phyloP scores from a whole-genome alignment of 345 rosid species.

The Gossypium sturtianum region DNA sequence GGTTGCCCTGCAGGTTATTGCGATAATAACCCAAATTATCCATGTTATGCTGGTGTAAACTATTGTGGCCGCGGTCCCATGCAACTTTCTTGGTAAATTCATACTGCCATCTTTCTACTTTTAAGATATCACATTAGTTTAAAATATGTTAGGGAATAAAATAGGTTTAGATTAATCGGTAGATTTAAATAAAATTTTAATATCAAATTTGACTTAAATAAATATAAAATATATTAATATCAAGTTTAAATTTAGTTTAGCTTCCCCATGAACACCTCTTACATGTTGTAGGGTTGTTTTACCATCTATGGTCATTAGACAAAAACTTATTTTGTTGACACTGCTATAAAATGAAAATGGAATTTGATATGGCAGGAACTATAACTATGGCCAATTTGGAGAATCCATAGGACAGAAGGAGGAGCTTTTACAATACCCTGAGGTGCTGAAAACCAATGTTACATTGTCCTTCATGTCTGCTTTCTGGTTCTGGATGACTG shows the following conservation, averaged over 20 bases:
- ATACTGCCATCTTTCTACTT: not conserved
- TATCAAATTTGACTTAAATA: accelerated
- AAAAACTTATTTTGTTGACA: not conserved
- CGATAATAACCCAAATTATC: slow-evolving; percentile 25
- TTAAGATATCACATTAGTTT: too few relatives aligned
- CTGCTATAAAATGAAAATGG: too few relatives aligned
- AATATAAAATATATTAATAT: too few relatives aligned
- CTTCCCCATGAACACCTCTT: too few relatives aligned
- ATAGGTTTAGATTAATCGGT: accelerated
- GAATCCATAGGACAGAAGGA: slow-evolving; percentile 38
- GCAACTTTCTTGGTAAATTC: slow-evolving; percentile 43
- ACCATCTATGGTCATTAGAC: not conserved
- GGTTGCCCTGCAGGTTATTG: slow-evolving; percentile 35
- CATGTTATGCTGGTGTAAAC: slow-evolving; percentile 47
- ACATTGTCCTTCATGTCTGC: slow-evolving; percentile 57
- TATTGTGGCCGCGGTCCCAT: slow-evolving; percentile 67
- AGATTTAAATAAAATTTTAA: too few relatives aligned
- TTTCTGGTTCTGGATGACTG: slow-evolving; percentile 69
- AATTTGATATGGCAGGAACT: slow-evolving; percentile 32
- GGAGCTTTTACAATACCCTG: slow-evolving; percentile 52
- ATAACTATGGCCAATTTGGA: slow-evolving; percentile 58
- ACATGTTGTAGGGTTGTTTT: too few relatives aligned
- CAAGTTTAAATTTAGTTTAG: accelerated
- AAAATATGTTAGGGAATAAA: too few relatives aligned
- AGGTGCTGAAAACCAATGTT: slow-evolving; percentile 35